Base-by-base conservation (phyloP, 208 protist species). In the Leishmania aethiopica region DNA sequence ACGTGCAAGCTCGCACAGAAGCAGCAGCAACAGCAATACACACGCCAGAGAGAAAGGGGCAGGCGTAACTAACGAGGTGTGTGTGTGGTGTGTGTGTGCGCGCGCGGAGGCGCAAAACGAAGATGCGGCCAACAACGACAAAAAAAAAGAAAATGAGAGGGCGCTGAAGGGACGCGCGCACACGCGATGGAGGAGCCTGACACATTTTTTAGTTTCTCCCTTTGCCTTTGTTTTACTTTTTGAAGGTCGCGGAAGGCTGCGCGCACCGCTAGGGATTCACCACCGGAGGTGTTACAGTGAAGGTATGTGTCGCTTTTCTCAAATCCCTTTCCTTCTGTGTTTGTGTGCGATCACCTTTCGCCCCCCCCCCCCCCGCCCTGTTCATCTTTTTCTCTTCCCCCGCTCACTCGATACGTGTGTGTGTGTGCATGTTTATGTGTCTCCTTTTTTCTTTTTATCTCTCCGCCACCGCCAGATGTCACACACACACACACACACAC, bases 1-100 rank as follows among this genome's bases (percentile, higher is more conserved):
- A 72, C 40, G 67, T 72, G 67, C 13, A 19, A 72, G n/a, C 28
- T 67, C 35, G 59, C 10, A 64, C 42, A 47, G 75, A 53, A 32
- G 51, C 55, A 84, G 64, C 70, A 35, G 78, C 49, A 79, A 66
- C 82, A 77, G 83, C 7, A 82, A 60, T 47, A n/a, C 49, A 80
- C 76, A 64, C 28, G n/a, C 32, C 32, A 74, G 45, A 79, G 42
- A 81, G n/a, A 74, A 67, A 51, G 76, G 62, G 45, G 17, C 28
- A 47, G 40, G 57, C 37, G 35, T 32, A 78, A 35, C 32, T 66
- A 40, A 66, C 4, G 40, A 15, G 40, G 17, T 55, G 15, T 53
- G 13, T 55, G 25, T 28, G 62, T 40, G 40, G 17, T 55, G 15
- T 53, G 13, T 55, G 25, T 28, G 62, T 40, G 7, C 42, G 22